Base-by-base conservation (phyloP, 1,139 yeast species). In the Yarrowia galli region DNA sequence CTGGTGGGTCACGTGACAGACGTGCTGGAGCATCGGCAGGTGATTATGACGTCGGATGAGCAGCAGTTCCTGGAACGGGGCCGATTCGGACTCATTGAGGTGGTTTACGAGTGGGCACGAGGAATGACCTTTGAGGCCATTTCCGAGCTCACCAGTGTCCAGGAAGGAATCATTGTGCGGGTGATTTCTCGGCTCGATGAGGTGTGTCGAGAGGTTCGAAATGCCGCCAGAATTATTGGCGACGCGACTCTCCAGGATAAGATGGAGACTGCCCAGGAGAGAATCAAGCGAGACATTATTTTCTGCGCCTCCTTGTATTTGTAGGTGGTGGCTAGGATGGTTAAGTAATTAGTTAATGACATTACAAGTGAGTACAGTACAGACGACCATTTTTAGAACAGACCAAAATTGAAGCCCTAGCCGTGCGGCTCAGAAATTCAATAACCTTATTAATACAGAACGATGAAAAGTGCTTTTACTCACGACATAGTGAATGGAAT, bases 141-240 rank as follows among this genome's bases (percentile, higher is more conserved):
- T 72, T 95, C 93, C 89, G 89, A 87, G 70, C 84, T 92, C 72
- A 90, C 96, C 72, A 87, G 86, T 22, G 98, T 93, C 74, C 95
- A 96, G 43, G 99, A 95, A 79, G 99, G 99, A 45, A 91, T 98
- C 0, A 96, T 95, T 77, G 99, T 95, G n/a, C 84, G 99, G 74
- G 98, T 95, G 9, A 95, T 95, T 67, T 92, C 97, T 1, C 84
- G 98, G 73, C 80, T 95, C 69, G 99, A 95, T 79, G 99, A 95
- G 79, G 87, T 95, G 46, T 93, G 98, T 77, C 87, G 98, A 69
- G 96, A 95, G 76, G 98, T 95, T 43, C 91, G 90, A 81, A 89
- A 91, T 68, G 98, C 98, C 4, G 95, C 98, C 0, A 83, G 93
- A 72, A 92, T 95, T 73, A 92, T 96, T 73, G 99, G 99, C 68